Conservation (phyloP, 306 rosid species). For the Cotoneaster glaucophyllus region DNA sequence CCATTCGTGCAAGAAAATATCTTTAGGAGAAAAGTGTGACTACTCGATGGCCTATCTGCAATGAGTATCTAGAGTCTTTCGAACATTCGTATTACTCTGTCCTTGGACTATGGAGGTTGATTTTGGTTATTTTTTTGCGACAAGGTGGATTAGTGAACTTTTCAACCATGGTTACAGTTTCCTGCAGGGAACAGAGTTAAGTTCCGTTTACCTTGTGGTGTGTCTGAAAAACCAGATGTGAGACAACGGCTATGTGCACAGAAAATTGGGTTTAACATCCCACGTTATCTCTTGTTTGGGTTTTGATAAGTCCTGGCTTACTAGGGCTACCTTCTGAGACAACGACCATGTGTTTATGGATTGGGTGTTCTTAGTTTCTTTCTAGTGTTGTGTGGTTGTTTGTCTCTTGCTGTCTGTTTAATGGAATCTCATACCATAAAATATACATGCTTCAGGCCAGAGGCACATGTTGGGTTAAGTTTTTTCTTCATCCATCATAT, state of each 20-base stretch:
- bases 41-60: background rate
- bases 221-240: background rate
- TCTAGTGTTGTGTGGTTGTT: background rate
- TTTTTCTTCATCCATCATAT: background rate
- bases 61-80: background rate
- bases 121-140: background rate
- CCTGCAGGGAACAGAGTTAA: background rate
- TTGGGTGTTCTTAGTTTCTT: background rate
- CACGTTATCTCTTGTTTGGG: background rate
- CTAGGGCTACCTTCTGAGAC: background rate
- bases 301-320: background rate
- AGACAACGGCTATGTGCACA: background rate
- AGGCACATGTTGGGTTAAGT: background rate
- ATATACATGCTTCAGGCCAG: background rate
- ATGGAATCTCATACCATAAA: background rate
- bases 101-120: background rate
- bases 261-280: background rate
- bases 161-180: background rate
- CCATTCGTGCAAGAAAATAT: background rate
- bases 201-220: background rate
- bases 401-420: background rate
- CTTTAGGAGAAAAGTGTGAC: background rate
- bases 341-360: background rate
- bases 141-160: background rate
- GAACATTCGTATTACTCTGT: background rate